Evolutionary conservation across 495 filamentous ascomycete species (phyloP).

Genomic region (Neurospora sp.): DNA sequence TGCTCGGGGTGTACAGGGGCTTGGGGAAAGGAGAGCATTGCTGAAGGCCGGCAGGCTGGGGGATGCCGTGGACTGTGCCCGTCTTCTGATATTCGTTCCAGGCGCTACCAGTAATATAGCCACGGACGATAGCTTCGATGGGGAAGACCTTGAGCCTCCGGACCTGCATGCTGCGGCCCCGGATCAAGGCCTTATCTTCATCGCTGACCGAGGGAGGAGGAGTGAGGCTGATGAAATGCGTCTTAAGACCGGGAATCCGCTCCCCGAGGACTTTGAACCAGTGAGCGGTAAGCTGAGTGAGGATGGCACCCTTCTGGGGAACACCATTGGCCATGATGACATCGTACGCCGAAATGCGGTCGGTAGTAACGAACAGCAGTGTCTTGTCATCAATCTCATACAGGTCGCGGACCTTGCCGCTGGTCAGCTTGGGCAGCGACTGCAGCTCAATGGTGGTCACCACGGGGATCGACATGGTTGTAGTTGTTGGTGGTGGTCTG

Average conservation of each 20-base stretch:
- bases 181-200: slow-evolving; percentile 36
- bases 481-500: not conserved
- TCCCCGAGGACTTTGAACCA: slow-evolving; percentile 72
- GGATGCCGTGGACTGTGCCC: slow-evolving; percentile 75
- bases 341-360: slow-evolving; percentile 93
- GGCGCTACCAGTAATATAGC: slow-evolving; percentile 88
- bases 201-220: slow-evolving; percentile 47
- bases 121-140: slow-evolving; percentile 80
- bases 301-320: slow-evolving; percentile 70
- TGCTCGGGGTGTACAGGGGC: slow-evolving; percentile 80
- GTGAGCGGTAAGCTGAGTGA: slow-evolving; percentile 72
- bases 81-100: slow-evolving; percentile 66
- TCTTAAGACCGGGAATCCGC: slow-evolving; percentile 55
- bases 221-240: slow-evolving; percentile 64
- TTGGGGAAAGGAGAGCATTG: slow-evolving; percentile 62
- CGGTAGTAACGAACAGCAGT: slow-evolving; percentile 72
- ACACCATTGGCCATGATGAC: slow-evolving; percentile 86
- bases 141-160: slow-evolving; percentile 68
- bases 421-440: slow-evolving; percentile 27
- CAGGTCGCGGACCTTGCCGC: slow-evolving; percentile 72
- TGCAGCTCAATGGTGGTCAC: slow-evolving; percentile 20
- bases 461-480: slow-evolving; percentile 7
- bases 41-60: slow-evolving; percentile 52
- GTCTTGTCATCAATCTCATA: slow-evolving; percentile 65
- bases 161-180: slow-evolving; percentile 72